Percentiles rank a stretch among this genome's conserved stretches.
These are phyloP conservation scores for Acidiella bohemica DNA, from an alignment of 495 filamentous ascomycete species.

Conservation along the genomic window DNA sequence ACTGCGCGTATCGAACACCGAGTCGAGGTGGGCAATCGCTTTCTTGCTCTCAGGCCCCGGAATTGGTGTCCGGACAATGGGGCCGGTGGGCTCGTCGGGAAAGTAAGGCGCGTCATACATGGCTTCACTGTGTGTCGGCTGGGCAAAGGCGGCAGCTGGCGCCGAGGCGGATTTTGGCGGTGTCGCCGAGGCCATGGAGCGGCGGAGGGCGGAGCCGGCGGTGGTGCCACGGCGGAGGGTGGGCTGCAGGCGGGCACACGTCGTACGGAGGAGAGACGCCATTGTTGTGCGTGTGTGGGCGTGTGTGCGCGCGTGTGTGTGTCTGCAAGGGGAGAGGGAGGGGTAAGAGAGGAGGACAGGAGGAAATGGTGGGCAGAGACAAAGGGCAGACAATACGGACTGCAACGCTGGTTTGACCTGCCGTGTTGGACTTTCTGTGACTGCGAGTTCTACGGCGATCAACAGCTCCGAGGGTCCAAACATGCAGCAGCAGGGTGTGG, in stretches of 20 bases:
- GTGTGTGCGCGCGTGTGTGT: too few relatives aligned
- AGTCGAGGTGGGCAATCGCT: conserved; percentile 57
- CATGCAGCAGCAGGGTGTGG: too few relatives aligned
- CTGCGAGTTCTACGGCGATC: too few relatives aligned
- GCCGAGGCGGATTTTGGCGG: conserved; percentile 15
- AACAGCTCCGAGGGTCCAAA: too few relatives aligned
- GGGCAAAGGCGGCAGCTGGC: conserved; percentile 12
- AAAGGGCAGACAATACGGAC: too few relatives aligned
- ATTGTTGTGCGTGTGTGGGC: too few relatives aligned
- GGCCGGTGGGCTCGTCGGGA: conserved; percentile 53
- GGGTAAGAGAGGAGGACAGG: too few relatives aligned
- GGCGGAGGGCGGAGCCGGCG: too few relatives aligned
- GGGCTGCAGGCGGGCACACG: conserved; percentile 15
- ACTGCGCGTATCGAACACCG: conserved; percentile 86
- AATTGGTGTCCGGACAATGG: conserved; percentile 23
- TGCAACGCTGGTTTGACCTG: too few relatives aligned
- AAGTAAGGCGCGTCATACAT: conserved; percentile 26
- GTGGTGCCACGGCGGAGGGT: conserved; percentile 1
- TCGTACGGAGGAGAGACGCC: conserved; percentile 15
- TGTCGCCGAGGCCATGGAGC: conserved; percentile 15
- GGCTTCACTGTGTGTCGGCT: conserved; percentile 3
- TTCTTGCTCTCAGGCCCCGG: conserved; percentile 57
- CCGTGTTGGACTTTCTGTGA: too few relatives aligned
- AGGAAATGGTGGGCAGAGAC: too few relatives aligned
- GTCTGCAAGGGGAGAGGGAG: background rate